Base-by-base conservation (phyloP, 1,139 yeast genomes). In the Yamadazyma siamensis region DNA sequence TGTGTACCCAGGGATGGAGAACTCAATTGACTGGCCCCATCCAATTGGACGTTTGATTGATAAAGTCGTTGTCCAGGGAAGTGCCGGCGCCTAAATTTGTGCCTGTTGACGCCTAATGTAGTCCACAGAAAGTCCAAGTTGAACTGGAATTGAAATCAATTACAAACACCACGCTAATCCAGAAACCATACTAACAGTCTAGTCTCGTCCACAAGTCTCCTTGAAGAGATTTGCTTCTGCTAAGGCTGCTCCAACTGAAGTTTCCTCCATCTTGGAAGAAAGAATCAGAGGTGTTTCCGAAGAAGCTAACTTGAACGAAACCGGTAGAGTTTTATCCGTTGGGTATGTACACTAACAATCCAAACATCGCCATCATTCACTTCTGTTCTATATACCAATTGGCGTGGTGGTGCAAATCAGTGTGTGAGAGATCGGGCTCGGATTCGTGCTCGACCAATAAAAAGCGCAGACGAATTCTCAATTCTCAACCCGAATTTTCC, bases 181-280 rank as follows among this genome's bases (percentile, higher is more conserved):
- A n/a, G n/a, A n/a, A n/a, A n/a, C 15, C 17, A 14, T 31, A 46
- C 50, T 28, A 23, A 26, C 26, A 26, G 12, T 33, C 23, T 59
- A 78, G 85, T 82, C 86, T 58, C 84, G 85, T 71, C 86, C 88
- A 52, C 66, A 74, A 60, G 60, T 73, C 54, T 65, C 75, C 55
- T 79, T 80, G 59, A 61, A 61, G 52, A 81, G 95, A 70, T 86
- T 77, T 63, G 96, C 97, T 61, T 81, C 94, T 46, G 94, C 95
- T 56, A 94, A 91, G 81, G 94, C 97, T 59, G 89, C 94, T 54
- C 97, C 99, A 64, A 91, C 98, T 54, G 99, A 94, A 76, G 98
- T 94, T 52, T 88, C 98, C 52, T 87, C 97, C 43, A 91, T 94
- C 73, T 81, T 94, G 62, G 98, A 94, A 77, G 96, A 91, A 71